Conservation (phyloP, 257 asterid genomes). For the Linaria vulgaris region DNA sequence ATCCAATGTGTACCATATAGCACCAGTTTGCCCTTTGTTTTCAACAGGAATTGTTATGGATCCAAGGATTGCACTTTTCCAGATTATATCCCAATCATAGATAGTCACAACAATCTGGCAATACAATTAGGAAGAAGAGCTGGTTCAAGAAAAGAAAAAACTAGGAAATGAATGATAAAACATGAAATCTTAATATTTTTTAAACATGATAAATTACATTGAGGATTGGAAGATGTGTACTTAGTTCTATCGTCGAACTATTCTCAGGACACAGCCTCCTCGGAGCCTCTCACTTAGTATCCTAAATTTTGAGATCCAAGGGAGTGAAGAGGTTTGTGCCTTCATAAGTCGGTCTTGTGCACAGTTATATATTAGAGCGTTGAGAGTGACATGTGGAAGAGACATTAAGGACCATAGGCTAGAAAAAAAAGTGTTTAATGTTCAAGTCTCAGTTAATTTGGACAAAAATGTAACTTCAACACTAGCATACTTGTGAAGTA, state of each 20-base stretch:
- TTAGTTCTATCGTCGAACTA: neutral
- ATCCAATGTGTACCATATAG: conserved; percentile 75
- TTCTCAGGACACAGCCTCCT: neutral
- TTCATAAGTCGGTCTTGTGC: neutral
- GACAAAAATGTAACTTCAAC: conserved; percentile 1
- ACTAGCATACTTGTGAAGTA: neutral
- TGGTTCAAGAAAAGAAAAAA: conserved; percentile 18
- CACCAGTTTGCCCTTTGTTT: conserved; percentile 76
- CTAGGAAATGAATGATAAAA: neutral
- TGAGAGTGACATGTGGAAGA: neutral
- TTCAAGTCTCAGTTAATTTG: neutral
- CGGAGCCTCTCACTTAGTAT: neutral
- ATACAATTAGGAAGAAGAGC: conserved; percentile 32
- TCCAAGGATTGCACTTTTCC: conserved; percentile 93
- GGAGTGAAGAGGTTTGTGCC: neutral
- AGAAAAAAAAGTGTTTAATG: neutral
- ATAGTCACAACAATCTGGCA: conserved; percentile 79
- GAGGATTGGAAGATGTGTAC: neutral
- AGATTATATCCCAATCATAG: conserved; percentile 84
- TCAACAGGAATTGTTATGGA: conserved; percentile 65
- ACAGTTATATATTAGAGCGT: neutral
- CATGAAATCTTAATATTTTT: no score
- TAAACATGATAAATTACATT: no score
- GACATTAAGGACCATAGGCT: neutral
- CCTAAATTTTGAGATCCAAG: neutral